Conservation (phyloP, 441 rosid genomes). For the Mallotus japonicus region DNA sequence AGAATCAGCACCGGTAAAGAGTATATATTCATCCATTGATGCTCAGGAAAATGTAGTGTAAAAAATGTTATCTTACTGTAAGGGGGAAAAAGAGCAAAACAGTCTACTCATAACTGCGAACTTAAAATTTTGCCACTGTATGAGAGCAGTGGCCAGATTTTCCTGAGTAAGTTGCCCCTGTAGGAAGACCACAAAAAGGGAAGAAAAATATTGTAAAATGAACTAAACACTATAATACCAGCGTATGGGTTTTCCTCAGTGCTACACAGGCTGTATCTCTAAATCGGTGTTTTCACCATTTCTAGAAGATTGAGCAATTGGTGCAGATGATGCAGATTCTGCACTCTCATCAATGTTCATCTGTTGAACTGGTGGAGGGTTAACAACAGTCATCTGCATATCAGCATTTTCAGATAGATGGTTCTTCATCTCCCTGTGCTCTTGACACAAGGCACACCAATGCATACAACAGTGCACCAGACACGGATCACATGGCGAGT, state of each 20-base stretch:
- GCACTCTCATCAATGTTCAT: conserved; percentile 50
- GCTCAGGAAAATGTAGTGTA: background rate
- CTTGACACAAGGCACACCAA: conserved; percentile 92
- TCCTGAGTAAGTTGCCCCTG: background rate
- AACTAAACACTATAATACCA: background rate
- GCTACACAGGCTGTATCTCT: conserved; percentile 57
- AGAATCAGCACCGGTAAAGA: no score
- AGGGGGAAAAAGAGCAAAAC: background rate
- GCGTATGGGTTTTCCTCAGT: background rate
- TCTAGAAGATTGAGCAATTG: conserved; percentile 33
- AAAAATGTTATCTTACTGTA: background rate
- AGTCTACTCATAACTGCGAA: background rate
- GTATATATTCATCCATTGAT: background rate
- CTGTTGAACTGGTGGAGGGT: conserved; percentile 77
- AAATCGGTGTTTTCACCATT: conserved; percentile 35
- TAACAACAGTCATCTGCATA: conserved; percentile 42
- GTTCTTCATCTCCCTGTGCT: conserved; percentile 88
- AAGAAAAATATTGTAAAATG: background rate
- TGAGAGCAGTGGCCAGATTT: background rate
- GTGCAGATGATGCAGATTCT: conserved; percentile 25
- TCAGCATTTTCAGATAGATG: conserved; percentile 54
- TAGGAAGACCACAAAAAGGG: background rate
- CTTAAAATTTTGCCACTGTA: background rate
- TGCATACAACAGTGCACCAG: conserved; percentile 83
- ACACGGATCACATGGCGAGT: conserved; percentile 85